Evolutionary conservation across 352 stramenopile species (phyloP), one percentile per base, ranked within the genome.

Genomic region (Aphanomyces cochlioides): DNA sequence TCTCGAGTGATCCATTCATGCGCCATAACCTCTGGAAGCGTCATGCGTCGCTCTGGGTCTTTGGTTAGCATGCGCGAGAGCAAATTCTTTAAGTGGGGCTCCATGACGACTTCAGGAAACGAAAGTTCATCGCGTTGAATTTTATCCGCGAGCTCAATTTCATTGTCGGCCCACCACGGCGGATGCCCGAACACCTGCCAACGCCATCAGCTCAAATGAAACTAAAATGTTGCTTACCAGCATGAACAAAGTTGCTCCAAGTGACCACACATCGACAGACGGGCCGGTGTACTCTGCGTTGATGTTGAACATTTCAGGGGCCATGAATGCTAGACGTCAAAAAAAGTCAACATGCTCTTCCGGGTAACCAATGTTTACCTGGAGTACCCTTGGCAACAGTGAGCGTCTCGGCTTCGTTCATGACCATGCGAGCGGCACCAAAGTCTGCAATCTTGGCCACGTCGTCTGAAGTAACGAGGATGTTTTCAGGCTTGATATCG

Each of bases 1-100:
- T 97, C 91, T n/a, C 96, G 92, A 7, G 91, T 97, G 64, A 91
- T 88, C 91, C 91, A 97, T 61, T 97, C 91, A 73, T 97, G 91
- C 17, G 79, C 85, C 72, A 97, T 96, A 50, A 90, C 90, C 17
- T 95, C 85, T 17, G 79, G 81, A 5, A 97, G 66, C 15, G 82
- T 80, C 57, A 94, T 90, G 17, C 91, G 83, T n/a, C 90, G 72
- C 1, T 79, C 78, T 34, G 89, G 89, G 64, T 96, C 84, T 60
- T 97, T 96, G 0, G 87, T 93, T 8, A 97, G 79, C 88, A 97
- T 96, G n/a, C 85, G 85, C 66, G 92, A 81, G 34, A 97, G 72
- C 34, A 97, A 72, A 56, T 97, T 94, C 78, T 95, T 96, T 61
- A 97, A 67, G 69, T 97, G 88, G 21, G 90, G 88, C 36, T 92